These are phyloP conservation scores for Talaromyces sp. DNA, from an alignment of 2,329 filamentous ascomycete species.

Conservation along the genomic window DNA sequence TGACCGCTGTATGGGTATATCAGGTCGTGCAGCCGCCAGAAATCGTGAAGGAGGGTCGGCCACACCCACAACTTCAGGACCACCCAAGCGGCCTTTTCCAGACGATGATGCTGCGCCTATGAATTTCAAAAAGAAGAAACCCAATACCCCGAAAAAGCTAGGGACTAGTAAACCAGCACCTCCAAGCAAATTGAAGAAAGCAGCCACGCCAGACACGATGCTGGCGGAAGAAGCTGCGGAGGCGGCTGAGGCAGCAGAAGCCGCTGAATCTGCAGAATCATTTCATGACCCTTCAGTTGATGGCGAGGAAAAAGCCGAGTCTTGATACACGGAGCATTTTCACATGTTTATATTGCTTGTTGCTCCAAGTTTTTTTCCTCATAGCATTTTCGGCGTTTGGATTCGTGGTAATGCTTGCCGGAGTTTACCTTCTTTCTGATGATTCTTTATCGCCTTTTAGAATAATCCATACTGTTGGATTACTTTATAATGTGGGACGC, in stretches of 20 bases:
- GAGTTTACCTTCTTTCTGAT: not conserved
- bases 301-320: constrained; percentile 34
- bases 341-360: constrained; percentile 12
- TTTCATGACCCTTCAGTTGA: constrained; percentile 16
- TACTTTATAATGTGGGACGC: not conserved
- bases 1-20: constrained; percentile 59
- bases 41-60: constrained; percentile 36
- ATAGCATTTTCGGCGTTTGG: constrained; percentile 17
- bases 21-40: constrained; percentile 50
- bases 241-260: constrained; percentile 17
- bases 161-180: constrained; percentile 35
- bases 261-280: constrained; percentile 10
- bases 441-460: not conserved
- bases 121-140: constrained; percentile 50
- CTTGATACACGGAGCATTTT: constrained; percentile 23
- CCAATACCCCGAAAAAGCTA: constrained; percentile 36
- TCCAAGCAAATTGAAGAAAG: constrained; percentile 42
- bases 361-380: constrained; percentile 6
- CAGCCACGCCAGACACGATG: constrained; percentile 35
- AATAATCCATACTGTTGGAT: not conserved
- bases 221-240: constrained; percentile 29
- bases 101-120: constrained; percentile 44
- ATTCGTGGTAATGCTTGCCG: constrained; percentile 11
- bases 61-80: constrained; percentile 19
- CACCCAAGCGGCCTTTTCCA: constrained; percentile 34